Base-by-base conservation (phyloP, 2,329 filamentous ascomycete genomes). In the Hypoxylon sp. region DNA sequence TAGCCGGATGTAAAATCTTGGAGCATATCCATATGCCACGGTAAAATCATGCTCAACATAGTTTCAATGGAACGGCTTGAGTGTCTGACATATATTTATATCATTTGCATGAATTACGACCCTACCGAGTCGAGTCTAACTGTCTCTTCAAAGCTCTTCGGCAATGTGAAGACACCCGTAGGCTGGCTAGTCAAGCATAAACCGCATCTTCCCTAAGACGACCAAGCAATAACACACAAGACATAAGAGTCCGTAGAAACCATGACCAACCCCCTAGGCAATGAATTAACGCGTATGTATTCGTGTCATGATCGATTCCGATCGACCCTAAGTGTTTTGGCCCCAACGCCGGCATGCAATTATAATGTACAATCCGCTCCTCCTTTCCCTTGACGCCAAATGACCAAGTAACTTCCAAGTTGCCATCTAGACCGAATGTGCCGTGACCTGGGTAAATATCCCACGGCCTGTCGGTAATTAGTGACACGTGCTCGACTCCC, bases 341-440 rank as follows among this genome's bases (percentile, higher is more conserved):
- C 46, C 59, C 17, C 13, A 67, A 63, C 61, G 54, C 61, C 60
- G 44, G 10, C 46, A 67, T 54, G 63, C 37, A 58, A 48, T 63
- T 69, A 59, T 72, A 71, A 69, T 73, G 71, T 74, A 76, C 70
- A 74, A 35, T 62, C 53, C 70, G 57, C 33, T 39, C 48, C 57
- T 35, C 51, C 22, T 48, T 55, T 53, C 47, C 69, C 62, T 59
- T 63, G 54, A 63, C 63, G 63, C 71, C 67, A 33, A 35, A 48
- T 63, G 52, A 53, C 51, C 52, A 37, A 59, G 64, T 48, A 67
- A 54, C 53, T 55, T 44, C 35, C 31, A 63, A 61, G 51, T 61
- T 59, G 26, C 57, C 63, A 51, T 59, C 58, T 63, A 57, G 51
- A 62, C 59, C 50, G 35, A 44, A 62, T 31, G 29, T 19, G 17